Base-by-base conservation (phyloP, 2,329 filamentous ascomycete species). In the Sporothrix schenckii region DNA sequence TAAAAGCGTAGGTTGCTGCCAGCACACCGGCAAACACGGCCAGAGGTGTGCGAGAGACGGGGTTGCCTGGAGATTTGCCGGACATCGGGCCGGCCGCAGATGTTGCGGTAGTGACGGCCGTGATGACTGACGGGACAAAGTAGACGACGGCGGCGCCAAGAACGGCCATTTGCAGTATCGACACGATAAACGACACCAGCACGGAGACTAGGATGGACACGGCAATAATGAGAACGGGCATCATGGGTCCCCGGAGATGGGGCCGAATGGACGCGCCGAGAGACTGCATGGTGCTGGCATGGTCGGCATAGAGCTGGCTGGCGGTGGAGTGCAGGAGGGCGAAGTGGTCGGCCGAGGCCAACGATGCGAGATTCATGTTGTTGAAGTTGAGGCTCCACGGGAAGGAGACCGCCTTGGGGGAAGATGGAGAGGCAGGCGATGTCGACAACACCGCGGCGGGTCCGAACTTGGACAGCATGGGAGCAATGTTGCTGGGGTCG, bases 201-300 rank as follows among this genome's bases (percentile, higher is more conserved):
- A 66, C 16, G 11, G 69, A 61, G 10, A 71, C 27, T 11, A 41
- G 27, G 21, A 68, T 49, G 30, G 56, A 44, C 7, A 61, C 49
- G 14, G 19, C 66, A n/a, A 69, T 9, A 27, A 68, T 44, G 30
- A 71, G 41, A 24, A 67, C 52, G 49, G 66, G 70, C 30, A 47
- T 47, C 70, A 71, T 16, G 6, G 69, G 66, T 2, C 66, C 67
- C n/a, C 60, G n/a, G 39, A 71, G 39, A 16, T 63, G 60, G 11
- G 66, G 70, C 50, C 58, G 24, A 14, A 66, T 49, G 4, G 66
- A 21, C 39, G 24, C 39, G 41, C 58, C 58, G 4, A 69, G 39
- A 1, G 52, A 44, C 16, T 52, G 14, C 7, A 69, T 4, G 9
- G 66, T 58, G 39, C 27, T 52, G 67, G 66, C 66, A 19, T 69